phyloP scores from a whole-genome alignment of 805 yeast genomes.

The Grigorovia humatica region DNA sequence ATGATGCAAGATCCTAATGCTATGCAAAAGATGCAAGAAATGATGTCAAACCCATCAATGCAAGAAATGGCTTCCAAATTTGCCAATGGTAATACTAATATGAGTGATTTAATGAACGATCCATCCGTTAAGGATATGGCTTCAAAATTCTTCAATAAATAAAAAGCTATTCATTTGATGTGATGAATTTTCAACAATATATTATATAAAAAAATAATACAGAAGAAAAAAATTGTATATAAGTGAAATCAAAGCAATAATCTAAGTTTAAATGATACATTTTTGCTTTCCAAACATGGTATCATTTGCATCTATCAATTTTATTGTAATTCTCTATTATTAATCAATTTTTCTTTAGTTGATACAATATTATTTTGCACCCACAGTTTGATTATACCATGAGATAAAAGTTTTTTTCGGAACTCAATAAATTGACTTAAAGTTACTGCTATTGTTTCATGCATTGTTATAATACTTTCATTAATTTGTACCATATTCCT shows the following conservation, averaged over 20 bases:
- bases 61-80: conserved; percentile 75
- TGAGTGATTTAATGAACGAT: conserved; percentile 67
- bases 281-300: too few species aligned
- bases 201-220: neutral
- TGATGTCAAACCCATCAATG: conserved; percentile 73
- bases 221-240: neutral
- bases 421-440: conserved; percentile 47
- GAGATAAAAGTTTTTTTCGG: conserved; percentile 32
- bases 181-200: neutral
- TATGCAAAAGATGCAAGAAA: conserved; percentile 49
- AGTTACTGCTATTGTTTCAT: conserved; percentile 55
- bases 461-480: conserved; percentile 39
- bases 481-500: conserved; percentile 35
- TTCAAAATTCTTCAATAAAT: conserved; percentile 49
- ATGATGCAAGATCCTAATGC: conserved; percentile 82
- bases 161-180: neutral
- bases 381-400: conserved; percentile 8
- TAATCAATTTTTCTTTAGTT: neutral
- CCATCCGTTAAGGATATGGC: conserved; percentile 71
- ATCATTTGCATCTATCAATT: too few species aligned
- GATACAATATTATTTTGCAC: conserved; percentile 1
- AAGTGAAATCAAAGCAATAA: neutral
- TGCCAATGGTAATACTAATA: conserved; percentile 46
- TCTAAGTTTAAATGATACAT: neutral
- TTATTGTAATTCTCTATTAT: neutral